Percentiles rank a stretch among this genome's conserved stretches.
These are phyloP conservation scores for Nicotiana knightiana DNA, from an alignment of 257 asterid genomes.

Conservation along the genomic window DNA sequence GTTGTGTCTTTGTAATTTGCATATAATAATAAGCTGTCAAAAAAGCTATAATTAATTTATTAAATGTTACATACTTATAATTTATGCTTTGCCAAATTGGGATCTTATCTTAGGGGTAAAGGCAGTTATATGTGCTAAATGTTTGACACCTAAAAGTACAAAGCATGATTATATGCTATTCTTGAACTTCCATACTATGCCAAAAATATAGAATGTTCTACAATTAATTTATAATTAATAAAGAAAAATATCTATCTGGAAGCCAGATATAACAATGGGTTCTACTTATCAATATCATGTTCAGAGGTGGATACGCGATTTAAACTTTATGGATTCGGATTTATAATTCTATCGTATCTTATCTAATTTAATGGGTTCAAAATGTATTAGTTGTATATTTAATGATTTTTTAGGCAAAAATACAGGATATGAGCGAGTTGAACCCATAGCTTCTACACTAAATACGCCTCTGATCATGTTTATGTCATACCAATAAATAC, in stretches of 20 bases:
- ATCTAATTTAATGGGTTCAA: too few relatives aligned
- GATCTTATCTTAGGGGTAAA: conserved; percentile 1
- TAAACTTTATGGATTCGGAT: too few relatives aligned
- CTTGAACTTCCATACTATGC: background rate
- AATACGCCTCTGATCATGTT: too few relatives aligned
- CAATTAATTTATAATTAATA: background rate
- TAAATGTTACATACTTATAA: background rate
- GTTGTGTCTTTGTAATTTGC: conserved; percentile 2
- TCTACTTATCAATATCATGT: too few relatives aligned
- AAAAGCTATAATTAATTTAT: background rate
- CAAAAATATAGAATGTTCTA: background rate
- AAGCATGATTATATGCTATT: background rate
- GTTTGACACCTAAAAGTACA: background rate
- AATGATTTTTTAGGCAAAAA: too few relatives aligned
- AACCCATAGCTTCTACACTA: too few relatives aligned
- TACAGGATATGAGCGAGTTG: too few relatives aligned
- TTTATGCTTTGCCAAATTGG: background rate
- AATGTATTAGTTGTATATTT: too few relatives aligned
- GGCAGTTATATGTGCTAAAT: background rate
- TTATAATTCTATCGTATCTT: too few relatives aligned
- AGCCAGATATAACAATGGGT: background rate
- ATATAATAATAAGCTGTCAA: conserved; percentile 7
- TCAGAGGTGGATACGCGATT: too few relatives aligned
- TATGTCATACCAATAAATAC: too few relatives aligned
- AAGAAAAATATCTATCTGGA: background rate